These are phyloP conservation scores for Gentiana dahurica DNA, from an alignment of 257 asterid genomes.

Conservation along the genomic window DNA sequence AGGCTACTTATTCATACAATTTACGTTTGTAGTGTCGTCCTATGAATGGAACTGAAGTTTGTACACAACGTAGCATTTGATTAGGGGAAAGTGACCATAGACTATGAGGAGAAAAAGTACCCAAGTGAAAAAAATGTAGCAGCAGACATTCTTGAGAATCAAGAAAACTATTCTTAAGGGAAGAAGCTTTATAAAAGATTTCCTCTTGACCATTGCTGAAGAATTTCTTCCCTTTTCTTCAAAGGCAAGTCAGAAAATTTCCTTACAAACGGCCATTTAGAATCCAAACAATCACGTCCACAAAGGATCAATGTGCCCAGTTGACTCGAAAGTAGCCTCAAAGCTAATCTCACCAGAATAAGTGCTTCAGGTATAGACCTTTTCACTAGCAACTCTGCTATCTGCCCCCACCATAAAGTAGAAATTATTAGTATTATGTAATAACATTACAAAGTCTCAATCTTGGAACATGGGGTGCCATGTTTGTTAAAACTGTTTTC, in stretches of 20 bases:
- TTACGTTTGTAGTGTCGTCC: neutral
- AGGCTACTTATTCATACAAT: too few species aligned
- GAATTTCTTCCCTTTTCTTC: constrained; percentile 53
- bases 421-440: neutral
- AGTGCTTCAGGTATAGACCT: constrained; percentile 40
- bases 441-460: too few species aligned
- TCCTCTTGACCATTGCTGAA: constrained; percentile 57
- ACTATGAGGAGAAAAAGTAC: constrained; percentile 18
- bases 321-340: constrained; percentile 49
- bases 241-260: constrained; percentile 52
- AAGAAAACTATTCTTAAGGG: constrained; percentile 49
- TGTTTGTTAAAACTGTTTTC: too few species aligned
- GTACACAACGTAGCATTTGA: neutral
- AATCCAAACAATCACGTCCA: constrained; percentile 47
- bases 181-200: constrained; percentile 12
- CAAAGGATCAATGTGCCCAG: constrained; percentile 74
- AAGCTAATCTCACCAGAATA: constrained; percentile 32
- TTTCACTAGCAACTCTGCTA: constrained; percentile 57
- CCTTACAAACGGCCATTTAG: constrained; percentile 68
- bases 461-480: too few species aligned
- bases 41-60: neutral
- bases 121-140: constrained; percentile 53
- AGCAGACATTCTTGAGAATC: constrained; percentile 31
- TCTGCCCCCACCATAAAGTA: constrained; percentile 25
- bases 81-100: neutral